Base-by-base conservation (phyloP, 768 basidiomycete species). In the Panaeolus papilionaceus region DNA sequence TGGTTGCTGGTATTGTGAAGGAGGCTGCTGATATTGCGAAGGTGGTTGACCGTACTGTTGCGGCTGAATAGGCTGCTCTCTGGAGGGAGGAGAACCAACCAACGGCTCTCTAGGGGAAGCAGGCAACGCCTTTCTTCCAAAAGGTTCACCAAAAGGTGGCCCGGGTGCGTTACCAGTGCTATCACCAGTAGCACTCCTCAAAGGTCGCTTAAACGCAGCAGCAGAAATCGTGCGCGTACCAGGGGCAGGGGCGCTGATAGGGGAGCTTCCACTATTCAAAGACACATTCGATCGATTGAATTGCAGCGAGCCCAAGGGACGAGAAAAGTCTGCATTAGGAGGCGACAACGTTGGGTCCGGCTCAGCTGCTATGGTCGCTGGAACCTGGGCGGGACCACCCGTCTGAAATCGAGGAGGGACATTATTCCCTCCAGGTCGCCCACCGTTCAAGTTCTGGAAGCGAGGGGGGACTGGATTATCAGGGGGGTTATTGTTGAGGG, bases 181-280 rank as follows among this genome's bases (percentile, higher is more conserved):
- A 51, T 66, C 68, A 45, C 62, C 65, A 63, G 65, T 75, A 6
- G 68, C 38, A 49, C 70, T 72, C 61, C 71, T 66, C 18, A 58
- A 7, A 28, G 84, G 87, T 37, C 90, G 81, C 72, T 84, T 86
- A 78, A 94, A 94, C 28, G 92, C 92, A 5, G 91, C 90, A 0
- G 92, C 92, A 2, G 90, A 86, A 64, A 94, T 93, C 65, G 87
- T 94, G 49, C 89, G 83, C 14, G 84, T 74, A 2, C 81, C 83
- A 8, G 79, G 76, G 8, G 71, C 63, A 11, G 75, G 65, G 44
- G 72, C 45, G 72, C 51, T 70, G 66, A 68, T 62, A 9, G 68
- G 64, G 18, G 69, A 69, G 14, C 14, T 64, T 2, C 61, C 64
- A 0, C 54, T 47, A n/a, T 65, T 61, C 9, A 64, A 44, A 7